phyloP scores from a whole-genome alignment of 257 asterid genomes.

The Avicennia marina region DNA sequence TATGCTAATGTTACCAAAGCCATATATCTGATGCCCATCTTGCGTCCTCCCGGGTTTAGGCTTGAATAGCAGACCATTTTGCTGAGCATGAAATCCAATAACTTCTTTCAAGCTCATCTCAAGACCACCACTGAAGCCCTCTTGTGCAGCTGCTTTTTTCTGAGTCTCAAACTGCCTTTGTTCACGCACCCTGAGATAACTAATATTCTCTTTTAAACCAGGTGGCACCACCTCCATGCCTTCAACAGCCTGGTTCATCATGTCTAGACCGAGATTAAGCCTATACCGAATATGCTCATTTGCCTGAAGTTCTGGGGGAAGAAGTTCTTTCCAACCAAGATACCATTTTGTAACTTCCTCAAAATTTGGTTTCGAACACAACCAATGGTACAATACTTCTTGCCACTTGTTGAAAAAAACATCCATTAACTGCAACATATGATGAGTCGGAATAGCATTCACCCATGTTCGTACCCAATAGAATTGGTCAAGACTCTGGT shows the following conservation, averaged over 20 bases:
- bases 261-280: constrained; percentile 58
- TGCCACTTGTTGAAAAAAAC: constrained; percentile 86
- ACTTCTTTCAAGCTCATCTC: constrained; percentile 59
- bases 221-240: constrained; percentile 82
- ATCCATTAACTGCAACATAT: constrained; percentile 72
- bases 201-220: constrained; percentile 67
- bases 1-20: constrained; percentile 75
- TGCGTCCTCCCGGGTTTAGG: constrained; percentile 83
- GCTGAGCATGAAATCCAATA: constrained; percentile 47
- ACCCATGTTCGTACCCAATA: constrained; percentile 70
- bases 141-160: constrained; percentile 62
- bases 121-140: constrained; percentile 26
- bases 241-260: constrained; percentile 88
- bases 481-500: constrained; percentile 66
- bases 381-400: constrained; percentile 80
- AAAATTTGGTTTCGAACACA: constrained; percentile 61
- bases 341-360: constrained; percentile 81
- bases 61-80: constrained; percentile 47
- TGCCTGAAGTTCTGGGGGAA: constrained; percentile 73
- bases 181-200: constrained; percentile 62
- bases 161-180: constrained; percentile 79
- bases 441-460: constrained; percentile 60
- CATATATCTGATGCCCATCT: constrained; percentile 82
- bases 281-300: constrained; percentile 60
- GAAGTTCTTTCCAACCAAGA: constrained; percentile 75